Conservation (phyloP, 352 stramenopile genomes). For the Phytophthora ohioensis region DNA sequence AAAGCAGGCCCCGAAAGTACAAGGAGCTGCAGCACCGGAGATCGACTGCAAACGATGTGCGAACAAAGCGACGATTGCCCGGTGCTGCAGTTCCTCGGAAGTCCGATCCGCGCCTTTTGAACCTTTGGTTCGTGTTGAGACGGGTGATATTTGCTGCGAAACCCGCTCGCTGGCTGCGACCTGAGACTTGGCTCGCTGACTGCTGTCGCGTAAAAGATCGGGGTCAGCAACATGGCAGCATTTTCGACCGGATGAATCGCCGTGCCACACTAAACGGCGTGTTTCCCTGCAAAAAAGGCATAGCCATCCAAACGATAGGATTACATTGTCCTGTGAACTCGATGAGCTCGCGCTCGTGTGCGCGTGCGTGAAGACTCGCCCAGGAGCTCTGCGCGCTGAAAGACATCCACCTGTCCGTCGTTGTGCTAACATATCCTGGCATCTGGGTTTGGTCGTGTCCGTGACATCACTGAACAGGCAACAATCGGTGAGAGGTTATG, state of each 20-base stretch:
- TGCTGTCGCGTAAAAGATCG: not conserved
- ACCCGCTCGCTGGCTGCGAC: too few species aligned
- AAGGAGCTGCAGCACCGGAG: constrained; percentile 10
- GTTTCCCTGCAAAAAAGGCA: not conserved
- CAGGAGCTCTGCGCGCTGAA: not conserved
- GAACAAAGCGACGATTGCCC: constrained; percentile 13
- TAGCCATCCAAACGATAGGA: not conserved
- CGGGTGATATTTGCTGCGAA: not conserved
- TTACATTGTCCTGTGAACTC: not conserved
- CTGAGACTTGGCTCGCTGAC: too few species aligned
- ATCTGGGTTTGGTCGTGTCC: too few species aligned
- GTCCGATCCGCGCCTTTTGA: not conserved
- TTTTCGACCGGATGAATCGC: not conserved
- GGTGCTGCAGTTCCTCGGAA: constrained; percentile 27
- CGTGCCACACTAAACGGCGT: not conserved
- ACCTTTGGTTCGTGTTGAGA: constrained; percentile 6
- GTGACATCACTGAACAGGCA: too few species aligned
- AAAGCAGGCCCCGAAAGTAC: not conserved
- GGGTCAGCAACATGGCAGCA: not conserved
- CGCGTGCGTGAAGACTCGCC: too few species aligned
- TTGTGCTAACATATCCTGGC: too few species aligned
- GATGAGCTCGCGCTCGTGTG: not conserved
- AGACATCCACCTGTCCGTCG: not conserved
- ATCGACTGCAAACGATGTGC: not conserved
- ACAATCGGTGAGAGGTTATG: too few species aligned